Percentiles rank a stretch among this genome's conserved stretches.
phyloP scores from a whole-genome alignment of 805 yeast species.

The Ogataea philodendri region DNA sequence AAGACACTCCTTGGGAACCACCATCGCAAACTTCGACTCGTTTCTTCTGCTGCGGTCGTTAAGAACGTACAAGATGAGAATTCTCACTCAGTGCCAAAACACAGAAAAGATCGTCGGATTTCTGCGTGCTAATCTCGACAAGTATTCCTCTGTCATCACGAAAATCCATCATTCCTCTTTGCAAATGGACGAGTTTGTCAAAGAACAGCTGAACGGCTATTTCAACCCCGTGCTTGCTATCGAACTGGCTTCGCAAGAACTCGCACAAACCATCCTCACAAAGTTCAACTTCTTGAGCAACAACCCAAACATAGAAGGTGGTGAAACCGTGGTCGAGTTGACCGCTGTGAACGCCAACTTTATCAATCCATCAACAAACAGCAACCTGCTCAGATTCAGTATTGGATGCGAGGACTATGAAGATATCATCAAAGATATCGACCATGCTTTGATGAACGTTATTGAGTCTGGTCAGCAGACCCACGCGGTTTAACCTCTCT shows the following conservation, averaged over 20 bases:
- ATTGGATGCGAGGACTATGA: conserved; percentile 54
- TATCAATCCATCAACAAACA: conserved; percentile 15
- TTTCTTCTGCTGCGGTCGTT: conserved; percentile 47
- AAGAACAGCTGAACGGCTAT: conserved; percentile 41
- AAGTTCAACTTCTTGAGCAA: conserved; percentile 48
- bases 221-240: conserved; percentile 50
- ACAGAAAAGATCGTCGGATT: conserved; percentile 43
- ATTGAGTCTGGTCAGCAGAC: conserved; percentile 7
- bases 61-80: conserved; percentile 50
- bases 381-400: conserved; percentile 44
- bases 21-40: conserved; percentile 50
- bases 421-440: conserved; percentile 49
- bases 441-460: conserved; percentile 36
- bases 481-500: conserved; percentile 37
- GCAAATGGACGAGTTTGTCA: conserved; percentile 41
- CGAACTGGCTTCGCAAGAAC: conserved; percentile 34
- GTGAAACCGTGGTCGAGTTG: conserved; percentile 53
- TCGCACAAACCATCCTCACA: conserved; percentile 42
- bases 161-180: conserved; percentile 47
- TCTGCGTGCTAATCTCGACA: conserved; percentile 34
- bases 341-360: conserved; percentile 36
- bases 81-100: conserved; percentile 44
- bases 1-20: conserved; percentile 47
- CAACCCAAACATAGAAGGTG: conserved; percentile 46
- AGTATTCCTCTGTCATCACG: conserved; percentile 35